A percentile compares a stretch with the other conserved stretches of the same genome.
Conservation (phyloP, 2,329 filamentous ascomycete species). For the Microcera coccophila region DNA sequence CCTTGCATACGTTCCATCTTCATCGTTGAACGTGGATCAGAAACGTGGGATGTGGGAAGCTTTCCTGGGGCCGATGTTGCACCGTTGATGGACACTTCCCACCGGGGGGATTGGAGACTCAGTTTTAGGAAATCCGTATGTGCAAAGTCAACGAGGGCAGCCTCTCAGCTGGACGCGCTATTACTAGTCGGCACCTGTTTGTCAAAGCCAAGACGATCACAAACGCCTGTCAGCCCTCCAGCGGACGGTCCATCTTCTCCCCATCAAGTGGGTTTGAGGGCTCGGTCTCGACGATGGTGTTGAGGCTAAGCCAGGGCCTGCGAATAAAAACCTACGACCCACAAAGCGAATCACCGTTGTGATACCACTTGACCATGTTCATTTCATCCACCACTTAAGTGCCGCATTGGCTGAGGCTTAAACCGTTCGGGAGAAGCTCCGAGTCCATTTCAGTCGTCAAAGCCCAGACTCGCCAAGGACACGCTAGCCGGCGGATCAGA, state of each 20-base stretch:
- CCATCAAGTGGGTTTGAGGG: too few relatives aligned
- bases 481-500: slow-evolving; percentile 9
- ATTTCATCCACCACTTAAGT: slow-evolving; percentile 12
- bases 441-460: not conserved
- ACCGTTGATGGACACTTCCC: not conserved
- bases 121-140: not conserved
- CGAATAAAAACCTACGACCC: not conserved
- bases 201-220: not conserved
- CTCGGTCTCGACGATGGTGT: not conserved
- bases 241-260: not conserved
- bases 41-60: not conserved
- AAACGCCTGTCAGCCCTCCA: not conserved
- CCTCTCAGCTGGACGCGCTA: not conserved
- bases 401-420: not conserved
- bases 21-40: not conserved
- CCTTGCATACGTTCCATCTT: not conserved
- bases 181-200: not conserved
- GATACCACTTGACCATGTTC: not conserved
- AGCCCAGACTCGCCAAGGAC: slow-evolving; percentile 4
- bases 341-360: not conserved
- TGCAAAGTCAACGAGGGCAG: not conserved
- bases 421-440: not conserved
- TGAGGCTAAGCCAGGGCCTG: not conserved
- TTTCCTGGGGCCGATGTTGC: not conserved
- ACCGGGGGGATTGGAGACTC: not conserved